These are phyloP conservation scores for Amanita phalloides DNA, from an alignment of 768 basidiomycete genomes.

Conservation along the genomic window DNA sequence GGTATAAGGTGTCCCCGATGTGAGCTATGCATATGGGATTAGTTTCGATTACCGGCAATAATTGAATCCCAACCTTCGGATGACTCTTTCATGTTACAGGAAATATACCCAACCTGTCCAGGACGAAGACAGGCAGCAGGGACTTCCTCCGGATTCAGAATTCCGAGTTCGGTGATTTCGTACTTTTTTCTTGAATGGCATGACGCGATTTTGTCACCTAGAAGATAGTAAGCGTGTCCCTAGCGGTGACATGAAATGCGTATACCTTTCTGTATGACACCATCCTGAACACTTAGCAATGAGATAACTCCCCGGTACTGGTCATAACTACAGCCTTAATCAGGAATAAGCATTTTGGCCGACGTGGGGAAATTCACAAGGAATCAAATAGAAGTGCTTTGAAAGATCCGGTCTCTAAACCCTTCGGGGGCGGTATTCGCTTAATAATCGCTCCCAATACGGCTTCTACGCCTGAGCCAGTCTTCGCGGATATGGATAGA, in stretches of 20 bases:
- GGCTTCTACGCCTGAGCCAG: constrained; percentile 69
- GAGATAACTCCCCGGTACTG: constrained; percentile 94
- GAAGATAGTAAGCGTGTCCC: not conserved
- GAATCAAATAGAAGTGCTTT: constrained; percentile 93
- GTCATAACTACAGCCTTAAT: constrained; percentile 58
- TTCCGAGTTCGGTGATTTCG: constrained; percentile 80
- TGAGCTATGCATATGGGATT: constrained; percentile 42
- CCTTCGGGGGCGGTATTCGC: constrained; percentile 74
- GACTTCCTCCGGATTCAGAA: constrained; percentile 86
- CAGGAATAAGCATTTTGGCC: not conserved
- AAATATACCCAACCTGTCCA: constrained; percentile 82
- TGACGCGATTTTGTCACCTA: constrained; percentile 87
- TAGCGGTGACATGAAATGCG: not conserved
- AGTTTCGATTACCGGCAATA: not conserved
- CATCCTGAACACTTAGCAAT: constrained; percentile 72
- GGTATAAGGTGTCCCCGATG: constrained; percentile 89
- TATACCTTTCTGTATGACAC: constrained; percentile 72
- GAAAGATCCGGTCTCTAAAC: constrained; percentile 39
- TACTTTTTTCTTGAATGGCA: constrained; percentile 81
- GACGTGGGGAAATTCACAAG: constrained; percentile 36
- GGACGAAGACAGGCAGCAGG: constrained; percentile 55
- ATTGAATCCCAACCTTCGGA: constrained; percentile 57
- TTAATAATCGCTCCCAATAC: constrained; percentile 76
- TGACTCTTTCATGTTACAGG: constrained; percentile 97
- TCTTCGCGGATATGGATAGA: constrained; percentile 85